Evolutionary conservation across 768 basidiomycete genomes (phyloP).

Genomic region (Lactarius hengduanensis): DNA sequence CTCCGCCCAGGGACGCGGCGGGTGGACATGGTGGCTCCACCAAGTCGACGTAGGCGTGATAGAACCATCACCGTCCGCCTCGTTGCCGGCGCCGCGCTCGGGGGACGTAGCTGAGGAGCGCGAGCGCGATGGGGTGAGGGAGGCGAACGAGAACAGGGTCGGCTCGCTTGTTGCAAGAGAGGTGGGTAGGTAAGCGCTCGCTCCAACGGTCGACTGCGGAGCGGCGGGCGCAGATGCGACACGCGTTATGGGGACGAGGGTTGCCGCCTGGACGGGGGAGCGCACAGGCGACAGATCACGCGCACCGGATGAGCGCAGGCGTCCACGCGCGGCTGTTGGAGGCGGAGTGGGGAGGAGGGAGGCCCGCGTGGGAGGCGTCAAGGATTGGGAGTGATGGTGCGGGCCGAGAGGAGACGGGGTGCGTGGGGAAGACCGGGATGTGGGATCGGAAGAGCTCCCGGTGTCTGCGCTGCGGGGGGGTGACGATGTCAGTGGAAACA

Average conservation of each 20-base stretch:
- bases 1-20: conserved; percentile 33
- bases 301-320: conserved; percentile 1
- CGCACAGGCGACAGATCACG: conserved; percentile 13
- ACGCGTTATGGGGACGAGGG: conserved; percentile 14
- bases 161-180: not conserved
- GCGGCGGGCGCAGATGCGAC: conserved; percentile 18
- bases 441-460: not conserved
- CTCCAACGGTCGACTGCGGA: not conserved
- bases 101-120: conserved; percentile 6
- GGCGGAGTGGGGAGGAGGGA: conserved; percentile 15
- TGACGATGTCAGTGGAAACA: not conserved
- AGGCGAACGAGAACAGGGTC: conserved; percentile 17
- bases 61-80: conserved; percentile 12
- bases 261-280: not conserved
- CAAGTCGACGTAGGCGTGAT: conserved; percentile 27
- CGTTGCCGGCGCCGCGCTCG: conserved; percentile 15
- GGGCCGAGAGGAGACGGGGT: conserved; percentile 22
- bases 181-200: conserved; percentile 19
- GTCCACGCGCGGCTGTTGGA: not conserved
- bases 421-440: conserved; percentile 4
- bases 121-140: conserved; percentile 20
- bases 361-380: conserved; percentile 5
- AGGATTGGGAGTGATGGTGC: conserved; percentile 1
- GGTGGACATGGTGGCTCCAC: conserved; percentile 29
- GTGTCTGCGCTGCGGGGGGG: not conserved